A percentile compares a stretch with the other conserved stretches of the same genome.
These are phyloP conservation scores for Xylaria sp. DNA, from an alignment of 2,329 filamentous ascomycete species.

Conservation along the genomic window DNA sequence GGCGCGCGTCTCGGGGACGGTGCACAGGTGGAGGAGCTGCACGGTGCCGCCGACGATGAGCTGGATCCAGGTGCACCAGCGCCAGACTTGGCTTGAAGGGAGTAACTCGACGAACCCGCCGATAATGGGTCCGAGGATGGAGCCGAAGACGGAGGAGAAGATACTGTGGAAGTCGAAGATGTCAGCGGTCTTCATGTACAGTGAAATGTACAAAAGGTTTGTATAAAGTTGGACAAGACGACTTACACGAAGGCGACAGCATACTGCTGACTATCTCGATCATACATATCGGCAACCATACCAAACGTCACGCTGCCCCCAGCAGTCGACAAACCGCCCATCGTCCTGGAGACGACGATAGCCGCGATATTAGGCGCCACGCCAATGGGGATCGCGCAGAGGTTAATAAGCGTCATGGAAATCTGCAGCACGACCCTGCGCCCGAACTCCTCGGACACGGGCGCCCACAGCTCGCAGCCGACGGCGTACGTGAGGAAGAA, in stretches of 20 bases:
- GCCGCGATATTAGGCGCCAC: constrained; percentile 78
- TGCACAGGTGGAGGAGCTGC: constrained; percentile 73
- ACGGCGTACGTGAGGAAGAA: constrained; percentile 86
- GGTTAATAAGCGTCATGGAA: constrained; percentile 79
- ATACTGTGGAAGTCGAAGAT: constrained; percentile 54
- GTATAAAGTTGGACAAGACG: neutral
- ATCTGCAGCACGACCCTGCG: constrained; percentile 79
- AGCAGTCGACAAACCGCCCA: constrained; percentile 77
- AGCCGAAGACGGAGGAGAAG: constrained; percentile 82
- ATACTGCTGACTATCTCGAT: constrained; percentile 76
- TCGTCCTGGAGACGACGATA: constrained; percentile 75
- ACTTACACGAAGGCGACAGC: constrained; percentile 74
- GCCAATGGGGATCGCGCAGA: constrained; percentile 79
- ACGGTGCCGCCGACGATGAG: constrained; percentile 79
- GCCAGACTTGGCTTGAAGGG: constrained; percentile 66
- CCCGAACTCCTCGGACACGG: constrained; percentile 86
- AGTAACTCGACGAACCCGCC: constrained; percentile 79
- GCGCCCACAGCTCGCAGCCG: constrained; percentile 88
- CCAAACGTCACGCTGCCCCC: constrained; percentile 79
- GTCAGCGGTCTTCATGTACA: neutral
- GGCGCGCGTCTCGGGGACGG: constrained; percentile 81
- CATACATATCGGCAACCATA: constrained; percentile 81
- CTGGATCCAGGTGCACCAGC: constrained; percentile 81
- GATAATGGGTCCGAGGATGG: constrained; percentile 80
- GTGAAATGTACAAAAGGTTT: neutral